These are phyloP conservation scores for Aspergillus pseudoviridinutans DNA, from an alignment of 2,329 filamentous ascomycete species.

Conservation along the genomic window DNA sequence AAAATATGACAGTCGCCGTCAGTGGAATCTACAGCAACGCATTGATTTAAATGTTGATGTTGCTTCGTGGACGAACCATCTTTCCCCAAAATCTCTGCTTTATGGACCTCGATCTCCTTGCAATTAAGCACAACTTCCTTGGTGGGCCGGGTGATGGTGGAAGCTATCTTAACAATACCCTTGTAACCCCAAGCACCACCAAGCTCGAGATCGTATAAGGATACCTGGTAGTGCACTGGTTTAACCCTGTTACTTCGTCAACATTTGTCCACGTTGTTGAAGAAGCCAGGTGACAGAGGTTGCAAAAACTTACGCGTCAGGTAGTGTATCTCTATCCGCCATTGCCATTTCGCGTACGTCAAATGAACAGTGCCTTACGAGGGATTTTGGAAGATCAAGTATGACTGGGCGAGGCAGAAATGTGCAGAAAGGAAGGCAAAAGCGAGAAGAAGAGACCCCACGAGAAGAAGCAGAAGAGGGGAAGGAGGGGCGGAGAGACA, in stretches of 20 bases:
- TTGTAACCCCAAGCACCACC: constrained; percentile 74
- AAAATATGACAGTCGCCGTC: background rate
- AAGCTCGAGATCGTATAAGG: constrained; percentile 72
- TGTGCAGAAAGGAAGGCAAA: constrained; percentile 10
- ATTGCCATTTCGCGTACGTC: constrained; percentile 42
- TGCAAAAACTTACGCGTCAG: constrained; percentile 37
- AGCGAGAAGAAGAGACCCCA: constrained; percentile 13
- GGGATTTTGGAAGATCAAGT: constrained; percentile 15
- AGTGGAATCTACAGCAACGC: background rate
- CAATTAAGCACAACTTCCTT: constrained; percentile 80
- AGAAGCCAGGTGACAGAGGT: constrained; percentile 1
- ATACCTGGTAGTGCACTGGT: constrained; percentile 80
- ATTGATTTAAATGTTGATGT: background rate
- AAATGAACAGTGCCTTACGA: constrained; percentile 37
- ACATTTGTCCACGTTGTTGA: constrained; percentile 2
- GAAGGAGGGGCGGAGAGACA: constrained; percentile 15
- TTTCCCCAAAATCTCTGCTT: constrained; percentile 42
- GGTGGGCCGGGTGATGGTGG: constrained; percentile 66
- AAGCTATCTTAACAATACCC: constrained; percentile 76
- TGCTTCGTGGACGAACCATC: constrained; percentile 26
- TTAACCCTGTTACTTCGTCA: constrained; percentile 56
- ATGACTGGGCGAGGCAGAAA: constrained; percentile 11
- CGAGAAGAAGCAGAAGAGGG: constrained; percentile 16
- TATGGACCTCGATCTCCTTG: constrained; percentile 73
- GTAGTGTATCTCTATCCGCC: constrained; percentile 44